Evolutionary conservation across 169 alveolate species (phyloP).

Genomic region (Eimeria falciformis): DNA sequence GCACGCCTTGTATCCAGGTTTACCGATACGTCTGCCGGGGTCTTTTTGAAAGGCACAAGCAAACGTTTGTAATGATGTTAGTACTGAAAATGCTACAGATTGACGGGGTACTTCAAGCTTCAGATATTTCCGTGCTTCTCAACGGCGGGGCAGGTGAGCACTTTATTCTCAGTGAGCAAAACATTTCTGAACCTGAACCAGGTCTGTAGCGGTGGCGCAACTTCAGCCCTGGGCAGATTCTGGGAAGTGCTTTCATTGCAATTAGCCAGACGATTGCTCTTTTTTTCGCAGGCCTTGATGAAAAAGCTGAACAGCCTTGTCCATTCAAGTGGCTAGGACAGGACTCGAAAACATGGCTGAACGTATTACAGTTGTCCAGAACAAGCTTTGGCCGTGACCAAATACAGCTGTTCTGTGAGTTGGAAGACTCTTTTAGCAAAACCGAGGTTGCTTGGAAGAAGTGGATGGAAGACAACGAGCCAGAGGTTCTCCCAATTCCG

Average conservation of each 20-base stretch:
- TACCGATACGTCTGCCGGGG: slow-evolving; percentile 97
- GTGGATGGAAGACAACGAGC: slow-evolving; percentile 94
- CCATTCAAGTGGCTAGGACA: slow-evolving; percentile 90
- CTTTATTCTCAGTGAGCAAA: too few species aligned
- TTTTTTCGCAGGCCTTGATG: slow-evolving; percentile 85
- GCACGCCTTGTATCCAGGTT: slow-evolving; percentile 79
- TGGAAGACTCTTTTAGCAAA: slow-evolving; percentile 91
- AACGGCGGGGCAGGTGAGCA: slow-evolving; percentile 90
- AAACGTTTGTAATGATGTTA: slow-evolving; percentile 94
- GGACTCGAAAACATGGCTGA: slow-evolving; percentile 93
- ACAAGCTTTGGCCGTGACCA: slow-evolving; percentile 94
- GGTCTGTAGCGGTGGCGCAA: too few species aligned
- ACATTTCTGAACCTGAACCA: too few species aligned
- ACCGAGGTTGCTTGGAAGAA: slow-evolving; percentile 92
- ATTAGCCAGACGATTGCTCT: not conserved
- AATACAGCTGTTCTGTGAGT: slow-evolving; percentile 91
- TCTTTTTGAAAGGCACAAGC: slow-evolving; percentile 96
- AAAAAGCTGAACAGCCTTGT: slow-evolving; percentile 90
- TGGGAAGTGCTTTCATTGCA: not conserved
- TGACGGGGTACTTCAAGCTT: slow-evolving; percentile 90
- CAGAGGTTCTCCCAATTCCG: slow-evolving; percentile 94
- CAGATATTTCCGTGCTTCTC: slow-evolving; percentile 94
- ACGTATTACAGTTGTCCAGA: slow-evolving; percentile 93
- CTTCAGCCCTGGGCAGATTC: too few species aligned
- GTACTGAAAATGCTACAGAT: slow-evolving; percentile 93